Evolutionary conservation across 352 stramenopile species (phyloP), one percentile per base, ranked within the genome.

Genomic region (Phytophthora brassicae): DNA sequence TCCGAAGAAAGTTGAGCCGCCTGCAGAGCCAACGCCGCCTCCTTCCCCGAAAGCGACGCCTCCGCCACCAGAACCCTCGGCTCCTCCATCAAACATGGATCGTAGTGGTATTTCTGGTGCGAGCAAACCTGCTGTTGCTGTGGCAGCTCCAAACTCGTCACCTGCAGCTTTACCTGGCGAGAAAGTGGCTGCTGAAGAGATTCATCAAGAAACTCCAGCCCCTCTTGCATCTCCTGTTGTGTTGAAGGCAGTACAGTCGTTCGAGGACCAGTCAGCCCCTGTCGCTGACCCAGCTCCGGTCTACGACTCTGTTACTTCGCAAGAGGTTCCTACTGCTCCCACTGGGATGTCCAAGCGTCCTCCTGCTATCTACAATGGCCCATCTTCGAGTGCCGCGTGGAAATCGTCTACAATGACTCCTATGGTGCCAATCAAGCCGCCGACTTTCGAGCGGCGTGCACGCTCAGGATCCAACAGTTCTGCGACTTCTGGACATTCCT

Each of bases 381-480:
- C 69, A 48, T 63, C 66, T 31, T 38, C 64, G 12, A 73, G 39
- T 26, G 29, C 66, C 51, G 50, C 55, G 16, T 54, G 69, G 36
- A 71, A 60, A 33, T 19, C 56, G 11, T 38, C 44, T 17, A 66
- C 51, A 17, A 72, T 72, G 58, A 69, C 58, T 13, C 57, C 72
- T 31, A 36, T 68, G 12, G 65, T 71, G 43, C 60, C 56, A 6
- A 60, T 65, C 19, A 79, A 76, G 24, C 57, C 49, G 44, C 35
- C 55, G 38, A 49, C 55, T 16, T 75, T 72, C 29, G 60, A 79
- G 28, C 66, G 60, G 36, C 84, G 84, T 38, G 72, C 77, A 19
- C 79, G 84, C 8, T 92, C 84, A 0, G 78, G 78, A 36, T 94
- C 84, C 0, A 89, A 86, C 56, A 82, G 81, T 38, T 95, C 86